Base-by-base conservation (phyloP, 371 early-diverging fungal genomes). In the Mucor ambiguus region DNA sequence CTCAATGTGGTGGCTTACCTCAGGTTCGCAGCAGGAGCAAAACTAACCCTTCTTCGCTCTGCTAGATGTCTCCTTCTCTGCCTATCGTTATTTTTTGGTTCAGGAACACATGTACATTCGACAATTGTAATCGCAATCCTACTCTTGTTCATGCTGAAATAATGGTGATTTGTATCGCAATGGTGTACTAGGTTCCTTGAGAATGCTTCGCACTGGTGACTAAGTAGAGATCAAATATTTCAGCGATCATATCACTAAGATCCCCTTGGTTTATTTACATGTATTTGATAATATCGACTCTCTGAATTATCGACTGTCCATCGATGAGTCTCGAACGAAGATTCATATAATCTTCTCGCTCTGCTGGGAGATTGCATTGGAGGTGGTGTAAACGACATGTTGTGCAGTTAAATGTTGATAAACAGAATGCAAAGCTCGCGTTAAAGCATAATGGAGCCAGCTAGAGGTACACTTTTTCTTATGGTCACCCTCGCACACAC, bases 81-180 rank as follows among this genome's bases (percentile, higher is more conserved):
- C 48, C 61, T 61, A 60, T 28, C 4, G 28, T 1, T 26, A 28
- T 28, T 26, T 26, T 24, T 24, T 12, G 28, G 28, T 52, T 52
- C 60, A 60, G 41, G 56, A 28, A 28, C 12, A 33, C 24, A 22
- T 12, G 14, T 28, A 52, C 28, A 28, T 41, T 14, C 10, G 0
- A 35, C 18, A n/a, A 10, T 56, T 7, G 0, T 28, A 9, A 2
- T 18, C 30, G 32, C 9, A 2, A n/a, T 26, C 54, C 38, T 64
- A 64, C 64, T 43, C 64, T 64, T 56, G 64, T n/a, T 64, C 64
- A 11, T 64, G 64, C 20, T 58, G 57, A 49, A 58, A 64, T 26
- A 58, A 37, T 16, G 64, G 58, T 35, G 64, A 64, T 33, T 57
- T 64, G 41, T 58, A 64, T 58, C 64, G 26, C 14, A 58, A 26